Base-by-base conservation (phyloP, 805 yeast species). In the Cyberlindnera xishuangbannaensis region DNA sequence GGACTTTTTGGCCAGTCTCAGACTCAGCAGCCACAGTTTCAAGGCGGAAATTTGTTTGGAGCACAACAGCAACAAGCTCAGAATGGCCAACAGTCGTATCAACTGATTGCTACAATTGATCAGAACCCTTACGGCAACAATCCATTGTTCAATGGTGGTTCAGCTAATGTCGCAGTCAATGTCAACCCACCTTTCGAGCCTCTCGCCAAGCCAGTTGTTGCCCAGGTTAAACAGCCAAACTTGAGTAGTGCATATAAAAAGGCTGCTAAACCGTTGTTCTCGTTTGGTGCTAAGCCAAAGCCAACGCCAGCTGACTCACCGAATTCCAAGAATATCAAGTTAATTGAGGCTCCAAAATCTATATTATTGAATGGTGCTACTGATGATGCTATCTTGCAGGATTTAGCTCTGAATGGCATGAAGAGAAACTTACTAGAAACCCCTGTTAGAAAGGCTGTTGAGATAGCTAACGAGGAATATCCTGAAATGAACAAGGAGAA, bases 61-160 rank as follows among this genome's bases (percentile, higher is more conserved):
- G 31, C 23, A 28, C 51, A 36, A 26, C 53, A 40, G 23, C 44
- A 40, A 27, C 37, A 48, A 40, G 40, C 17, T 9, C 36, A 25
- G 15, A 28, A 22, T n/a, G 31, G 37, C 18, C 41, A 39, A 15
- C 42, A 52, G 40, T 39, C 46, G 6, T 41, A 45, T 14, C 45
- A 41, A 24, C 46, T 56, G 13, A 50, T 55, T 30, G 53, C 43
- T 31, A 43, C 61, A 34, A 52, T 60, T 33, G 65, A 61, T 37
- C 65, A 67, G 39, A 74, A 81, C 52, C 95, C 96, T 27, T 88
- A 84, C 53, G 95, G 95, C 2, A 69, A 74, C 30, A 78, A 79
- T 47, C 83, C 87, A 6, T 62, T 88, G 33, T 85, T 83, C 47
- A 56, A 53, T 27, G 47, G 56, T 18, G 55, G 56, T 20, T 50